phyloP scores from a whole-genome alignment of 1,139 yeast genomes.

The Debaryomyces robertsiae region DNA sequence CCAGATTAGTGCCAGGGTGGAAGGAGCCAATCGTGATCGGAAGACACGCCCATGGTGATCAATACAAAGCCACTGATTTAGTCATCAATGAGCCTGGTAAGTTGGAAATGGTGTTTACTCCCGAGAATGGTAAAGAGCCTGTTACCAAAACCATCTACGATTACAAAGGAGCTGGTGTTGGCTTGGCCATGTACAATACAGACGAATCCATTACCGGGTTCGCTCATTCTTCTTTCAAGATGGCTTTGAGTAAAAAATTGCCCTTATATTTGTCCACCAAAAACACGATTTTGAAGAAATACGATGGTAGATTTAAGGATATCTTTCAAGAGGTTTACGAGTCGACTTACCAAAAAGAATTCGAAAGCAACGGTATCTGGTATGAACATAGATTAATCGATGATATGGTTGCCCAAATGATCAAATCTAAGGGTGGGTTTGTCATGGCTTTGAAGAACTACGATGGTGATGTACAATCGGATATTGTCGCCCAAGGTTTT shows the following conservation, averaged over 20 bases:
- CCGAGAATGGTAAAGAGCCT: slow-evolving; percentile 57
- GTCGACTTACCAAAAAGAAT: slow-evolving; percentile 53
- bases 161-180: slow-evolving; percentile 70
- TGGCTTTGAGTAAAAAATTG: slow-evolving; percentile 66
- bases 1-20: slow-evolving; percentile 78
- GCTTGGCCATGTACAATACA: slow-evolving; percentile 81
- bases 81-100: slow-evolving; percentile 70
- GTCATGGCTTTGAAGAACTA: slow-evolving; percentile 83
- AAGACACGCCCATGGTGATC: slow-evolving; percentile 86
- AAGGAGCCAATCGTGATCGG: slow-evolving; percentile 82
- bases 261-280: slow-evolving; percentile 75
- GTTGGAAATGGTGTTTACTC: slow-evolving; percentile 65
- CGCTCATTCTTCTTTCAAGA: slow-evolving; percentile 76
- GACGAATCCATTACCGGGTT: slow-evolving; percentile 78
- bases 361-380: slow-evolving; percentile 69
- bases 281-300: slow-evolving; percentile 78
- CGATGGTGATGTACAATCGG: slow-evolving; percentile 86
- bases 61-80: slow-evolving; percentile 78
- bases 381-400: slow-evolving; percentile 83
- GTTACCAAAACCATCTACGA: slow-evolving; percentile 57
- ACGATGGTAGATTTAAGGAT: slow-evolving; percentile 82
- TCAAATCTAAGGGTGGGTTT: slow-evolving; percentile 81
- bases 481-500: slow-evolving; percentile 84
- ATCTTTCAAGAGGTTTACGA: slow-evolving; percentile 71
- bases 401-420: slow-evolving; percentile 90